These are phyloP conservation scores for Microdochium nivale DNA, from an alignment of 2,329 filamentous ascomycete species.

Conservation along the genomic window DNA sequence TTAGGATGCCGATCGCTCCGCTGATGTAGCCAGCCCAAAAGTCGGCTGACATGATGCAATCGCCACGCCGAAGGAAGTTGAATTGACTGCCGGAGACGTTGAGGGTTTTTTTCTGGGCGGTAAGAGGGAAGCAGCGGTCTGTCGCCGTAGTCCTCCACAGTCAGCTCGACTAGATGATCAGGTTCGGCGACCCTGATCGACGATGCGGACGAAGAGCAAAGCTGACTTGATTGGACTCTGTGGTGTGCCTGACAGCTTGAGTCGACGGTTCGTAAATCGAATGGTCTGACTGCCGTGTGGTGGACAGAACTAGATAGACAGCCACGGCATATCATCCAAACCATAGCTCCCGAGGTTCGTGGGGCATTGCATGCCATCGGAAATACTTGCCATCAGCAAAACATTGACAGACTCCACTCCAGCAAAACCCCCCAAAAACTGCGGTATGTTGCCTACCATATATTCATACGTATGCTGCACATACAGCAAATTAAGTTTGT, in stretches of 20 bases:
- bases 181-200: not conserved
- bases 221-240: not conserved
- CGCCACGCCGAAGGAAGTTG: not conserved
- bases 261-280: too few relatives aligned
- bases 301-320: too few relatives aligned
- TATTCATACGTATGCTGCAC: too few relatives aligned
- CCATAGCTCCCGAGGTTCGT: too few relatives aligned
- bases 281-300: too few relatives aligned
- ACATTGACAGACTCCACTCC: too few relatives aligned
- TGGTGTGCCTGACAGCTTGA: not conserved
- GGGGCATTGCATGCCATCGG: too few relatives aligned
- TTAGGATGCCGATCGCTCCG: slow-evolving; percentile 75
- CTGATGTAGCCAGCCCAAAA: slow-evolving; percentile 92
- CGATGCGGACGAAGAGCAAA: not conserved
- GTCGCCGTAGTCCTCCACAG: not conserved
- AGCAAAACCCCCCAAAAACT: too few relatives aligned
- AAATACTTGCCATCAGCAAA: too few relatives aligned
- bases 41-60: slow-evolving; percentile 63
- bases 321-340: too few relatives aligned
- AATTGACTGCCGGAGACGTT: not conserved
- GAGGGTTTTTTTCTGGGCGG: not conserved
- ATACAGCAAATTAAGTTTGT: too few relatives aligned
- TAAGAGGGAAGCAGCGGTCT: not conserved
- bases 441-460: too few relatives aligned
- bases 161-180: not conserved